A percentile compares a stretch with the other conserved stretches of the same genome.
phyloP scores from a whole-genome alignment of 352 stramenopile genomes.

The Thalassiosira allenii region DNA sequence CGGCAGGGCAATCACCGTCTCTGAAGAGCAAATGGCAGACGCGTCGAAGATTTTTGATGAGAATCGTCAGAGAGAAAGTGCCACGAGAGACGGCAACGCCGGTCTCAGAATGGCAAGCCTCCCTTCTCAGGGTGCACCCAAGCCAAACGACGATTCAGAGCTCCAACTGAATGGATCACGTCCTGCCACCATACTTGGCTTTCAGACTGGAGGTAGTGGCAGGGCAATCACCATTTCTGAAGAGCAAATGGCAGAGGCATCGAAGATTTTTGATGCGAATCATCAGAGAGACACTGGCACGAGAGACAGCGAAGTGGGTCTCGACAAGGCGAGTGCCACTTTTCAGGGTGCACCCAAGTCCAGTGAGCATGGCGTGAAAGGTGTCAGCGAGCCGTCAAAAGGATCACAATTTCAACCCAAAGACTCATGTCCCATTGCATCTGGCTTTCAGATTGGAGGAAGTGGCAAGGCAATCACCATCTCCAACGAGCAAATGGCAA shows the following conservation, averaged over 20 bases:
- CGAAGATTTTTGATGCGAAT: constrained; percentile 1
- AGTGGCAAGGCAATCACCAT: not conserved
- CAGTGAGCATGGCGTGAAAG: too few species aligned
- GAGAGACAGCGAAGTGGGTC: not conserved
- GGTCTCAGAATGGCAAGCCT: not conserved
- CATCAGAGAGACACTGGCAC: not conserved
- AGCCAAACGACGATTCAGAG: too few species aligned
- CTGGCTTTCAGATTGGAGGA: not conserved
- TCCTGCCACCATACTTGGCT: too few species aligned
- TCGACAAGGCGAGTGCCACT: too few species aligned
- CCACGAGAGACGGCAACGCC: not conserved
- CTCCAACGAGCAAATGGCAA: too few species aligned
- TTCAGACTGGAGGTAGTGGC: constrained; percentile 29
- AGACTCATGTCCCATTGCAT: not conserved
- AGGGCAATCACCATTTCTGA: constrained; percentile 22
- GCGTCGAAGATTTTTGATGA: constrained; percentile 10
- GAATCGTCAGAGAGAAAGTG: not conserved
- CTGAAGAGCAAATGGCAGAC: constrained; percentile 22
- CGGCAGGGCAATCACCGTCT: constrained; percentile 24
- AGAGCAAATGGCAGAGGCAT: constrained; percentile 21
- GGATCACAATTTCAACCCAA: not conserved
- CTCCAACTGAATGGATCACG: too few species aligned
- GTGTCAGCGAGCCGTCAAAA: not conserved
- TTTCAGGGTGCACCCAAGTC: too few species aligned
- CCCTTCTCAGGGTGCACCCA: too few species aligned